Conservation (phyloP, 352 stramenopile genomes). For the Pythium aphanidermatum region DNA sequence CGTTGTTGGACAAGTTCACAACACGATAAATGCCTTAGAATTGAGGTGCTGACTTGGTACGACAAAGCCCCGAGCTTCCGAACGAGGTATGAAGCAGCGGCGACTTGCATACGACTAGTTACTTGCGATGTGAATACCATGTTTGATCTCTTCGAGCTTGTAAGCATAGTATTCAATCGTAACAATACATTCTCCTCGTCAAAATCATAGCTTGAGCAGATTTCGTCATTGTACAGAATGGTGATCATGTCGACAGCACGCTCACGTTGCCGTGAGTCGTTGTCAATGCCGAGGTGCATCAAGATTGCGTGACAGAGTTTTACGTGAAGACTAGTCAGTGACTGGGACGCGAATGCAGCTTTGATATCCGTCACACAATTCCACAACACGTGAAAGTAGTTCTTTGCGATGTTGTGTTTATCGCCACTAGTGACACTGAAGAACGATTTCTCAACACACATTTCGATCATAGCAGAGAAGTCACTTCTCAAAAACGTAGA, state of each 20-base stretch:
- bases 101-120: constrained; percentile 26
- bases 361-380: constrained; percentile 7
- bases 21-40: constrained; percentile 35
- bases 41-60: constrained; percentile 29
- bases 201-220: background rate
- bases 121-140: constrained; percentile 18
- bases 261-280: constrained; percentile 27
- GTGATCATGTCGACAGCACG: constrained; percentile 20
- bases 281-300: constrained; percentile 44
- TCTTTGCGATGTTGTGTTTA: constrained; percentile 29
- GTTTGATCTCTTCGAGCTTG: constrained; percentile 14
- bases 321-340: constrained; percentile 22
- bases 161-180: constrained; percentile 9
- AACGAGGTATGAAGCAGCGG: constrained; percentile 27
- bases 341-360: background rate
- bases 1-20: constrained; percentile 32
- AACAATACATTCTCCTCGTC: background rate
- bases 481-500: constrained; percentile 26
- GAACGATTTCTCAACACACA: constrained; percentile 37
- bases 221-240: constrained; percentile 1
- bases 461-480: constrained; percentile 19
- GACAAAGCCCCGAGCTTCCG: constrained; percentile 24
- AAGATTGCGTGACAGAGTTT: constrained; percentile 37
- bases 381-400: constrained; percentile 30
- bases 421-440: constrained; percentile 24